Percentiles rank a stretch among this genome's conserved stretches.
These are phyloP conservation scores for Erodium trifolium DNA, from an alignment of 441 rosid genomes.

Conservation along the genomic window DNA sequence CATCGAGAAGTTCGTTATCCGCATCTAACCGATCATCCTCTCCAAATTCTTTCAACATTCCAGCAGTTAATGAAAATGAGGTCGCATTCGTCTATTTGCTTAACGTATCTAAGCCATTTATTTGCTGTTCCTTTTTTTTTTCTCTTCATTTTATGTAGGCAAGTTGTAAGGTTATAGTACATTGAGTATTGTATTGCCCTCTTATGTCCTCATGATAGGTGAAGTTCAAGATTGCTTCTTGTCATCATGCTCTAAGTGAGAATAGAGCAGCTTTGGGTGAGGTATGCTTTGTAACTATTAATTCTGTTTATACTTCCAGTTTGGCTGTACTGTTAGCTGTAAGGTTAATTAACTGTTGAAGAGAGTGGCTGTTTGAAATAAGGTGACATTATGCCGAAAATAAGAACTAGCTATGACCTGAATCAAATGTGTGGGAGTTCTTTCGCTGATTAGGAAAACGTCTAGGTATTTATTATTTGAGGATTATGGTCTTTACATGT, in stretches of 20 bases:
- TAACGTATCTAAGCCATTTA: background rate
- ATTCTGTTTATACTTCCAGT: background rate
- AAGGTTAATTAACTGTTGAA: background rate
- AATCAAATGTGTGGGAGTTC: background rate
- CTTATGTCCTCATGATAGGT: slow-evolving; percentile 38
- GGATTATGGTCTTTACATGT: background rate
- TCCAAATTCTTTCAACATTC: slow-evolving; percentile 56
- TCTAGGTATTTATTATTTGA: background rate
- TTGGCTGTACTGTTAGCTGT: slow-evolving; percentile 3
- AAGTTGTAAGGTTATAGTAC: background rate
- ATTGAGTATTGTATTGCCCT: background rate
- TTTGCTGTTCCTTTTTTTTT: background rate
- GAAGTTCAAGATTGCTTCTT: slow-evolving; percentile 90
- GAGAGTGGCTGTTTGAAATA: background rate
- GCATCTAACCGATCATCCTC: slow-evolving; percentile 67
- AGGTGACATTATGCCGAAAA: background rate
- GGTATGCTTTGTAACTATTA: slow-evolving; percentile 34
- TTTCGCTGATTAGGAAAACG: no score
- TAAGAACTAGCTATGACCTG: background rate
- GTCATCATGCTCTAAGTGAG: slow-evolving; percentile 62
- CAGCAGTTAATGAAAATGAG: slow-evolving; percentile 80
- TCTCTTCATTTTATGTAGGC: slow-evolving; percentile 9
- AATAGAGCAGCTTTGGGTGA: slow-evolving; percentile 72
- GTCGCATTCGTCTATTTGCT: slow-evolving; percentile 25
- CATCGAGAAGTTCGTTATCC: slow-evolving; percentile 55